Evolutionary conservation across 2,329 filamentous ascomycete genomes (phyloP).

Genomic region (Boeremia exigua): DNA sequence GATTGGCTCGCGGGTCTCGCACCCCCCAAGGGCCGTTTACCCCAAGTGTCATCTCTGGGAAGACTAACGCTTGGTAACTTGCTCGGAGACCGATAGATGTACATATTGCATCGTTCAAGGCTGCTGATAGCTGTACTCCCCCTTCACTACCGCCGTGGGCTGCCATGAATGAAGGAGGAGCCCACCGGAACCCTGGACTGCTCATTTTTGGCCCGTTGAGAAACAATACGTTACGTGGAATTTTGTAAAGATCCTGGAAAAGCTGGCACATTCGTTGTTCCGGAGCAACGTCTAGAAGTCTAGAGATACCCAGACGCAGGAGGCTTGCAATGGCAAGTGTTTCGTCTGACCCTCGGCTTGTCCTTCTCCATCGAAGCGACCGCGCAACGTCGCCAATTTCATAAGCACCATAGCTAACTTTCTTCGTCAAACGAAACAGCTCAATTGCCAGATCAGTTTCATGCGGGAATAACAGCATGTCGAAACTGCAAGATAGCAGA

Average conservation of each 20-base stretch:
- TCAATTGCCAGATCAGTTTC: neutral
- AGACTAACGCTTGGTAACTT: neutral
- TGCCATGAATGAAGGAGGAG: neutral
- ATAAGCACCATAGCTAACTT: neutral
- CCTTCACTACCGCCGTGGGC: neutral
- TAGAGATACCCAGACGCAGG: neutral
- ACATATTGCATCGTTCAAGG: neutral
- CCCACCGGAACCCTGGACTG: neutral
- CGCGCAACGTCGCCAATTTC: neutral
- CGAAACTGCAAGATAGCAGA: neutral
- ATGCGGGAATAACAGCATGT: neutral
- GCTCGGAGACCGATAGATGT: neutral
- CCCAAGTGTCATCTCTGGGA: neutral
- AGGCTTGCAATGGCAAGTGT: neutral
- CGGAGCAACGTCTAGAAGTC: neutral
- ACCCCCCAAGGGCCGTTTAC: neutral
- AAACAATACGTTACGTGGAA: neutral
- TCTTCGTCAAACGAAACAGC: neutral
- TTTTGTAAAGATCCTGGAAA: neutral
- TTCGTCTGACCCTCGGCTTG: neutral
- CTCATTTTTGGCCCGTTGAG: neutral
- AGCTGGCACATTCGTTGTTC: neutral
- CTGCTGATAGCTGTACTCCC: neutral
- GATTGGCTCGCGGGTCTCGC: neutral
- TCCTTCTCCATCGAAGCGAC: neutral